Conservation (phyloP, 805 yeast genomes). For the Lachancea dasiensis region DNA sequence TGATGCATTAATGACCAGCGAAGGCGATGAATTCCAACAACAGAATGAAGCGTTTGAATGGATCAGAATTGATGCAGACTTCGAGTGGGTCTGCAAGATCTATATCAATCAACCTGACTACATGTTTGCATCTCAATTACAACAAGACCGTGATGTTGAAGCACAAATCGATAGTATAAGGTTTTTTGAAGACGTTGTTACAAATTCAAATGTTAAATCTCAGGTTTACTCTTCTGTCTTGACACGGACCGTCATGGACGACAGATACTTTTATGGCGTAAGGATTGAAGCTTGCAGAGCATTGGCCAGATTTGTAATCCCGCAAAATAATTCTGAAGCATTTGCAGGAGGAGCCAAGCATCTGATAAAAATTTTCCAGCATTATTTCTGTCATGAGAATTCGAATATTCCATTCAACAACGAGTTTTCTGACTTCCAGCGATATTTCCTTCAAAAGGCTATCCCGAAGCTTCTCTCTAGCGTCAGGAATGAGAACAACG, state of each 20-base stretch:
- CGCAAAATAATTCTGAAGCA: slow-evolving; percentile 14
- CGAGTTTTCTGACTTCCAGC: slow-evolving; percentile 66
- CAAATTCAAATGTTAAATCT: slow-evolving; percentile 43
- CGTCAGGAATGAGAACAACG: slow-evolving; percentile 58
- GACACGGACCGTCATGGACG: slow-evolving; percentile 75
- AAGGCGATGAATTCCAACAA: slow-evolving; percentile 27
- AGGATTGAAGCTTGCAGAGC: slow-evolving; percentile 83
- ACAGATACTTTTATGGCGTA: slow-evolving; percentile 81
- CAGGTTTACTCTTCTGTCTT: slow-evolving; percentile 68
- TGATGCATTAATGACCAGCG: slow-evolving; percentile 55
- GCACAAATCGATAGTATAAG: slow-evolving; percentile 84
- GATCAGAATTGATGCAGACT: slow-evolving; percentile 96
- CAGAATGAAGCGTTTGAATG: slow-evolving; percentile 89
- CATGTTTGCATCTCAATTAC: slow-evolving; percentile 90
- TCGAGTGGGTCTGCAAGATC: slow-evolving; percentile 88
- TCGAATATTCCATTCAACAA: slow-evolving; percentile 70
- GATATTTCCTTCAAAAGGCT: slow-evolving; percentile 62
- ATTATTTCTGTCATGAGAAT: slow-evolving; percentile 64
- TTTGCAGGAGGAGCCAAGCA: slow-evolving; percentile 56
- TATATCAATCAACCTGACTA: slow-evolving; percentile 85
- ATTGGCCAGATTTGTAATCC: slow-evolving; percentile 58
- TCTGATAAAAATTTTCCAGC: slow-evolving; percentile 61
- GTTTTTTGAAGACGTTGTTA: slow-evolving; percentile 52
- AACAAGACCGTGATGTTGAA: slow-evolving; percentile 92
- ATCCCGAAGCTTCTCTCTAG: slow-evolving; percentile 57